Conservation (phyloP, 2,329 filamentous ascomycete genomes). For the Penicillium janthinellum region DNA sequence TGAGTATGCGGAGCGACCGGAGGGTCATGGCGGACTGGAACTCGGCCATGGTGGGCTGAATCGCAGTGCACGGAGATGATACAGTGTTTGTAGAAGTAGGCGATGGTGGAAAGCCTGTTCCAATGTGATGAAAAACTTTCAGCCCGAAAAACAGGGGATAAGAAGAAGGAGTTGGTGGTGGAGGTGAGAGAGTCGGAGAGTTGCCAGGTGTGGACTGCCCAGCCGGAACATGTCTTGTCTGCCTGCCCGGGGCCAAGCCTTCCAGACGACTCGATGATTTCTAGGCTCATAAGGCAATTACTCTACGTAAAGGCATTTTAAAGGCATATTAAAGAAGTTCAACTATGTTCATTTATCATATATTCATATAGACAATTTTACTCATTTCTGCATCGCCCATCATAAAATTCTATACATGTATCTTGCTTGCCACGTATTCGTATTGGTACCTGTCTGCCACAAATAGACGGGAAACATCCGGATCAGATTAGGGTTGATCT, state of each 20-base stretch:
- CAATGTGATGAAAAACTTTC: neutral
- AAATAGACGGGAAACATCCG: neutral
- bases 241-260: constrained; percentile 13
- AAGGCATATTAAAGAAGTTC: neutral
- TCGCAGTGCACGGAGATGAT: neutral
- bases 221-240: constrained; percentile 10
- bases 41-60: constrained; percentile 34
- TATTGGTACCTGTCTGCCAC: neutral
- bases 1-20: constrained; percentile 83
- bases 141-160: constrained; percentile 3
- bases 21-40: constrained; percentile 66
- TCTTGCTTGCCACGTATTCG: neutral
- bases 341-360: no score
- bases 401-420: no score
- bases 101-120: neutral
- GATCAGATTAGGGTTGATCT: neutral
- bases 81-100: neutral
- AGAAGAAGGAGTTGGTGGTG: neutral
- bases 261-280: neutral
- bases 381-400: no score
- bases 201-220: constrained; percentile 9
- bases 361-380: no score
- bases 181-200: constrained; percentile 2
- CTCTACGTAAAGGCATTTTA: neutral
- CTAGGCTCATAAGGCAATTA: neutral